Base-by-base conservation (phyloP, 2,329 filamentous ascomycete genomes). In the Zasmidium angulare region DNA sequence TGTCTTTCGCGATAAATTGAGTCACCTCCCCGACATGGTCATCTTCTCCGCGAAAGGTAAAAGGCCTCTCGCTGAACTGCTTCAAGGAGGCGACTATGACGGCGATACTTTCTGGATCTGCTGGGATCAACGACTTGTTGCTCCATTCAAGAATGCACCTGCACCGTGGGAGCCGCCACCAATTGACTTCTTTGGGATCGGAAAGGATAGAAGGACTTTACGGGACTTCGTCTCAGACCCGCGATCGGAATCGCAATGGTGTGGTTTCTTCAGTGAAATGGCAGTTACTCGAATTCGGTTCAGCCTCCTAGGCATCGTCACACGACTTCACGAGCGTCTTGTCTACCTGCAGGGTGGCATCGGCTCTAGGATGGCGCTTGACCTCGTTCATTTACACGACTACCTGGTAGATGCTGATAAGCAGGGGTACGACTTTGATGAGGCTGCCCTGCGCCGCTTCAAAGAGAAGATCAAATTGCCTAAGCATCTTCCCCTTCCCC, bases 11-110 rank as follows among this genome's bases (percentile, higher is more conserved):
- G 79, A 81, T 0, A 80, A 86, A 46, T 76, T 93, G 0, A 83
- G 86, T 2, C 83, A 84, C 1, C 74, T 96, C 0, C 89, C 89
- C 61, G 89, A 97, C 66, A 86, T 96, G 1, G 81, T 95, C 14
- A 82, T 97, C 0, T 97, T 98, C 65, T 81, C 90, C 0, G 79
- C 78, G 0, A 83, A 82, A 60, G 89, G 89, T 0, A 70, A 81
- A 23, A 76, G 75, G 0, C 84, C 89, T 0, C 79, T 92, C 0
- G 90, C 89, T 0, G 83, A 85, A 9, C 86, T 87, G 66, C 77
- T 93, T 0, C 90, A 89, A 1, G 90, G 90, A 0, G 90, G 90
- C 0, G 90, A 93, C 68, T 93, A 92, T 62, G 90, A 93, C 64
- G 90, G 90, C 0, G 90, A 95, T 62, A 82, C 78, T 12, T 81